Evolutionary conservation across 1,139 yeast species (phyloP).

Genomic region (Zygoascus meyerae): DNA sequence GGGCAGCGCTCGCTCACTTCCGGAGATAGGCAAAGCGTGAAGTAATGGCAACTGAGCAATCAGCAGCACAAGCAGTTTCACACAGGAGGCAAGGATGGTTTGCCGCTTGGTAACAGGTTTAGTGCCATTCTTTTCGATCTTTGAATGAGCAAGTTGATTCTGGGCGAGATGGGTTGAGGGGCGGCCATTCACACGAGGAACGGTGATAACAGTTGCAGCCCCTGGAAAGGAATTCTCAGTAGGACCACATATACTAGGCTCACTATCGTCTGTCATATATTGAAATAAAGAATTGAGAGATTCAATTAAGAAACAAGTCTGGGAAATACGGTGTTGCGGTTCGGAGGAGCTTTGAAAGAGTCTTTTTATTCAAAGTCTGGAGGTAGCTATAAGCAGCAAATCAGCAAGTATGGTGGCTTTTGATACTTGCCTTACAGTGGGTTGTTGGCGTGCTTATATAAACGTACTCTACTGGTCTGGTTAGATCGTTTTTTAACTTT

Average conservation of each 20-base stretch:
- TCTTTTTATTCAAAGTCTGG: not conserved
- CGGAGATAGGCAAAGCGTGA: constrained; percentile 13
- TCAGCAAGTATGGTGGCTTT: no score
- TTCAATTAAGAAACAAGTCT: not conserved
- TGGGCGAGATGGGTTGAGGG: not conserved
- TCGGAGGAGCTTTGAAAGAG: not conserved
- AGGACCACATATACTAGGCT: constrained; percentile 21
- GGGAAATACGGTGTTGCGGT: not conserved
- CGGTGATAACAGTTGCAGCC: not conserved
- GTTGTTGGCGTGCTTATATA: no score
- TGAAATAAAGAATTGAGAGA: not conserved
- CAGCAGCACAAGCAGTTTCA: constrained; percentile 20
- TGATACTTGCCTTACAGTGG: no score
- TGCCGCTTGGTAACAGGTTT: not conserved
- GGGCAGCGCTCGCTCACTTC: constrained; percentile 7
- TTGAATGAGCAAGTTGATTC: not conserved
- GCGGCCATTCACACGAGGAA: not conserved
- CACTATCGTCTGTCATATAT: constrained; percentile 19
- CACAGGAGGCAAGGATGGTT: constrained; percentile 5
- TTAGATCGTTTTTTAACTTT: no score
- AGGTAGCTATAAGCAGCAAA: no score
- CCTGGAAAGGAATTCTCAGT: constrained; percentile 2
- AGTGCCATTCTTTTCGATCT: not conserved
- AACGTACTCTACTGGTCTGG: no score
- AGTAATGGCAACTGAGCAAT: constrained; percentile 20